Evolutionary conservation across 768 basidiomycete species (phyloP), one percentile per base, ranked within the genome.

Genomic region (Leccinum disarticulatum): DNA sequence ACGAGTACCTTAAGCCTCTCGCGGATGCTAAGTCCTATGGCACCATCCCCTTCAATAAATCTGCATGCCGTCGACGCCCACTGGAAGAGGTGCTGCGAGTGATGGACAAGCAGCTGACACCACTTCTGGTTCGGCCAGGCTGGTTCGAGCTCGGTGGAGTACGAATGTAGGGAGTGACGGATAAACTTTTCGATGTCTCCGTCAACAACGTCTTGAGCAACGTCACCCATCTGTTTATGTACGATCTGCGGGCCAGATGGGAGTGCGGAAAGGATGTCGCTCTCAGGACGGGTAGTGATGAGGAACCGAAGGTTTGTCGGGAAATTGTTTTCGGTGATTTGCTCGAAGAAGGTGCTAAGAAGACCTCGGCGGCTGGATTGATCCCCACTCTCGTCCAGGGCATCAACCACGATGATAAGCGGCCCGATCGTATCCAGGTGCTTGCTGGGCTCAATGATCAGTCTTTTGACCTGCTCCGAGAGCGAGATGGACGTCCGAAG

Each of bases 351-450:
- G 28, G 63, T 52, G 6, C 31, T 30, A 9, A 78, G 64, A 43
- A 77, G 61, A 1, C 54, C 49, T 15, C 59, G 54, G 19, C 70
- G 69, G 56, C 27, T 30, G 8, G 54, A 15, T 6, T 17, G 52
- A 28, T 70, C 62, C 7, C 66, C 66, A 48, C 71, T 70, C 54
- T 69, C 66, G 35, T 76, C 71, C n/a, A 76, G 62, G 10, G 66
- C 76, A 47, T 79, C 76, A 17, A 78, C 68, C 19, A 78, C 66
- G 7, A 77, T 56, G 11, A 77, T 46, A 3, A 77, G 50, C 13
- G 77, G 76, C 0, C 73, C 73, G 13, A 71, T 55, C 7, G 66
- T 55, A 28, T 66, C 61, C 6, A 75, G 54, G 9, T 61, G 31
- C 19, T 55, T 51, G 46, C 64, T 61, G 6, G 76, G 73, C 4